Evolutionary conservation across 495 filamentous ascomycete genomes (phyloP), one percentile per base, ranked within the genome.

Genomic region (Xylaria acuta): DNA sequence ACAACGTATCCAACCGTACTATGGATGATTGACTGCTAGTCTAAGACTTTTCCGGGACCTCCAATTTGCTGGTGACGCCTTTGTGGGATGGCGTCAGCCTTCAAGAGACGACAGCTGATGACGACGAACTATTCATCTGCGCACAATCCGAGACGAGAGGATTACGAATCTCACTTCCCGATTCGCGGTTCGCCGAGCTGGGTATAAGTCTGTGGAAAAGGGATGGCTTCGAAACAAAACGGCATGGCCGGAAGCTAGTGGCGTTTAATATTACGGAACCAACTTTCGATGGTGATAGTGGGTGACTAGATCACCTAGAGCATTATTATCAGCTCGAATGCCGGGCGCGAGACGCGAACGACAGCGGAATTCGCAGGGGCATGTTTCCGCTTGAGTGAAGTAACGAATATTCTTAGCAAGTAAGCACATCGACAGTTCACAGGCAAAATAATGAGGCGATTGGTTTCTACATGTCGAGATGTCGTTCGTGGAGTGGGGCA

Each of bases 21-120:
- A 38, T 63, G n/a, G n/a, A n/a, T 49, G 41, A 64, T 58, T 36
- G 58, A 38, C 58, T 11, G 18, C 1, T 7, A 60, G 34, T 38
- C 59, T 20, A 27, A 64, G 36, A 14, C 51, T 47, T 25, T 49
- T 32, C 32, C 34, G 65, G 65, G 16, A n/a, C 38, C 36, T 68
- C 43, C 47, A 68, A 56, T 56, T 54, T 11, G 65, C 16, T 11
- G 43, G 5, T 16, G 8, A 9, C 16, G 8, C 30, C n/a, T 18
- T 16, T 32, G 0, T n/a, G 18, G n/a, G 32, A 30, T 18, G 25
- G 34, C n/a, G 38, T 41, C 34, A 32, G 34, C 49, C 36, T 18
- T 1, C 16, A 32, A 7, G 12, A 54, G 34, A 58, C 16, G 34
- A 53, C 12, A 43, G 47, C 32, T 30, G 34, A 43, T 36, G 34